Conservation (phyloP, 257 asterid species). For the Solanum lycopersicoides region DNA sequence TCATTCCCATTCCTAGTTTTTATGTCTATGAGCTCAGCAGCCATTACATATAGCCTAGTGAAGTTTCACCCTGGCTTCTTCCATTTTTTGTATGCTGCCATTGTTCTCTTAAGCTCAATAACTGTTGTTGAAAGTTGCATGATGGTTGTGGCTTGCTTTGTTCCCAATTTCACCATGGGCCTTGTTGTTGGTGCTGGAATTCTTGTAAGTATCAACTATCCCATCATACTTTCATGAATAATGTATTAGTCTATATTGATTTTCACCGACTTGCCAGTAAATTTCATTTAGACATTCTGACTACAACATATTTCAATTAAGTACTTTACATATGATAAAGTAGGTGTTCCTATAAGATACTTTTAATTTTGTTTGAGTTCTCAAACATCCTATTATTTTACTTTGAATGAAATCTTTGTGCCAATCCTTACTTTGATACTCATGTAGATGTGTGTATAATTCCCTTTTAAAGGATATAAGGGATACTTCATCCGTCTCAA, state of each 20-base stretch:
- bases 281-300: not conserved
- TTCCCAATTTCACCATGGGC: conserved; percentile 89
- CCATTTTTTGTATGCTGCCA: conserved; percentile 40
- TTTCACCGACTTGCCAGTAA: not conserved
- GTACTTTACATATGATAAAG: not conserved
- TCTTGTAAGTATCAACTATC: conserved; percentile 37
- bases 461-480: not conserved
- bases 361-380: not conserved
- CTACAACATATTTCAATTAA: not conserved
- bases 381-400: not conserved
- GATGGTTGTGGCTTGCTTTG: conserved; percentile 87
- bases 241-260: not conserved
- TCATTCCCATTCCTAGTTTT: conserved; percentile 61
- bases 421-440: not conserved
- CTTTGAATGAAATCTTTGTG: not conserved
- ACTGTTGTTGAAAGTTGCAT: conserved; percentile 81
- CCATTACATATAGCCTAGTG: conserved; percentile 60
- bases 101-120: conserved; percentile 52
- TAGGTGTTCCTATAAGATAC: not conserved
- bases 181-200: conserved; percentile 67
- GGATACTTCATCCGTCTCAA: not conserved
- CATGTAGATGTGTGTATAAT: not conserved
- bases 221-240: not conserved
- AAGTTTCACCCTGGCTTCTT: conserved; percentile 59
- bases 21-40: conserved; percentile 48